A percentile compares a stretch with the other conserved stretches of the same genome.
Evolutionary conservation across 768 basidiomycete genomes (phyloP).

Genomic region (Podaxis pistillaris): DNA sequence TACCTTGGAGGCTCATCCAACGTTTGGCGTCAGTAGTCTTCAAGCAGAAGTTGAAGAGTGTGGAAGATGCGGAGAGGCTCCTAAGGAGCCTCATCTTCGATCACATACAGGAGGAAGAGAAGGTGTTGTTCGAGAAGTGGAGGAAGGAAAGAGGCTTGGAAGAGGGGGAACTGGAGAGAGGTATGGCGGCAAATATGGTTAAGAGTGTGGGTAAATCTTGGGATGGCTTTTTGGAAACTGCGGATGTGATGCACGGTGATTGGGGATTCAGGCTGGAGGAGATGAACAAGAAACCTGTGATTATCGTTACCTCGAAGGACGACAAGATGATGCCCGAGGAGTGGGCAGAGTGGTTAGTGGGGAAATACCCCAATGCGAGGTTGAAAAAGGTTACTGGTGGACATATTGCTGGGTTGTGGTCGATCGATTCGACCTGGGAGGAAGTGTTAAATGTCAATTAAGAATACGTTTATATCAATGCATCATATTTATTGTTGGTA

Average conservation of each 20-base stretch:
- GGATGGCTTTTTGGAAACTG: slow-evolving; percentile 48
- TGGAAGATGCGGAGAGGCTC: slow-evolving; percentile 40
- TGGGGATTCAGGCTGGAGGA: slow-evolving; percentile 47
- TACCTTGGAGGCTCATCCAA: slow-evolving; percentile 39
- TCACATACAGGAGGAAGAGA: slow-evolving; percentile 36
- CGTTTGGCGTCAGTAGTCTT: slow-evolving; percentile 32
- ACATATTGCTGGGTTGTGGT: slow-evolving; percentile 45
- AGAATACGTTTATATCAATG: too few relatives aligned
- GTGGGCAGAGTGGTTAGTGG: slow-evolving; percentile 50
- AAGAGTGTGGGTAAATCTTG: slow-evolving; percentile 49
- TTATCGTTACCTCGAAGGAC: slow-evolving; percentile 40
- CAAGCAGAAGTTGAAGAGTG: slow-evolving; percentile 32
- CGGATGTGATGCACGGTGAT: slow-evolving; percentile 43
- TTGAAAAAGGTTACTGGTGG: slow-evolving; percentile 45
- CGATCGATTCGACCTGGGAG: slow-evolving; percentile 46
- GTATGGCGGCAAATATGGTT: slow-evolving; percentile 39
- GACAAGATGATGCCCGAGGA: slow-evolving; percentile 41
- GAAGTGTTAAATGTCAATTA: slow-evolving; percentile 26
- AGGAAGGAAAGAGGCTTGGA: slow-evolving; percentile 33
- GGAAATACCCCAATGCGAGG: slow-evolving; percentile 41
- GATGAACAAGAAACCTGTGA: slow-evolving; percentile 46
- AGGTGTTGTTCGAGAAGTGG: slow-evolving; percentile 39
- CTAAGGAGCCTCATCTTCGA: slow-evolving; percentile 33
- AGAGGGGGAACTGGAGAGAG: slow-evolving; percentile 42
- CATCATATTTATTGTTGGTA: not conserved